Conservation (phyloP, 2,329 filamentous ascomycete genomes). For the Diplodia seriata region DNA sequence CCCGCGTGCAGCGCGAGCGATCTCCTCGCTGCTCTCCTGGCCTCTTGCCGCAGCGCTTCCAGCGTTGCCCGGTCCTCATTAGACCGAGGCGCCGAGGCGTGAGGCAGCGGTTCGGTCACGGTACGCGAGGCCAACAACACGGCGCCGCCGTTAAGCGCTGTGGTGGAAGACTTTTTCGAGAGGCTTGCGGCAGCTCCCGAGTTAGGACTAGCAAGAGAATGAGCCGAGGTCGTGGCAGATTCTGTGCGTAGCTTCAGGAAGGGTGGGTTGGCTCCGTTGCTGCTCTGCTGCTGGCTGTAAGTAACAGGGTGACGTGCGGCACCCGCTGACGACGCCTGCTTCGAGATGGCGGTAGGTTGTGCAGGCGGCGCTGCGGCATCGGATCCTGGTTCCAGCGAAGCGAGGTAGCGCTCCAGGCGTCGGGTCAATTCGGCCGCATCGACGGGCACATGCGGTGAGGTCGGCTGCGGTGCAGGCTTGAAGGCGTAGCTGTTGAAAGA, state of each 20-base stretch:
- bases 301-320: neutral
- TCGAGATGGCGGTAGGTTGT: neutral
- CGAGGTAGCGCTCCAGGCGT: constrained; percentile 19
- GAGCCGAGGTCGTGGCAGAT: constrained; percentile 2
- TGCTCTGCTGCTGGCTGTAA: neutral
- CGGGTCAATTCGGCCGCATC: constrained; percentile 24
- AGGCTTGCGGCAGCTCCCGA: neutral
- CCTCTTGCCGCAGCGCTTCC: constrained; percentile 7
- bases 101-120: neutral
- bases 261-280: neutral
- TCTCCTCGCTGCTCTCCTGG: neutral
- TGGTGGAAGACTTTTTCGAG: neutral
- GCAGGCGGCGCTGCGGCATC: neutral
- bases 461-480: constrained; percentile 13
- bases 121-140: neutral
- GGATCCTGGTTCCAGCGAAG: constrained; percentile 2
- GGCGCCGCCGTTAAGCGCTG: neutral
- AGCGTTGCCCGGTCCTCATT: neutral
- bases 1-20: neutral
- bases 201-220: constrained; percentile 18
- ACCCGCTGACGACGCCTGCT: neutral
- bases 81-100: neutral
- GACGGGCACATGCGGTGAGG: neutral
- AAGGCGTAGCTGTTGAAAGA: constrained; percentile 26
- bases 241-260: neutral